These are phyloP conservation scores for Fusarium brevicatenulatum DNA, from an alignment of 2,329 filamentous ascomycete species.

Conservation along the genomic window DNA sequence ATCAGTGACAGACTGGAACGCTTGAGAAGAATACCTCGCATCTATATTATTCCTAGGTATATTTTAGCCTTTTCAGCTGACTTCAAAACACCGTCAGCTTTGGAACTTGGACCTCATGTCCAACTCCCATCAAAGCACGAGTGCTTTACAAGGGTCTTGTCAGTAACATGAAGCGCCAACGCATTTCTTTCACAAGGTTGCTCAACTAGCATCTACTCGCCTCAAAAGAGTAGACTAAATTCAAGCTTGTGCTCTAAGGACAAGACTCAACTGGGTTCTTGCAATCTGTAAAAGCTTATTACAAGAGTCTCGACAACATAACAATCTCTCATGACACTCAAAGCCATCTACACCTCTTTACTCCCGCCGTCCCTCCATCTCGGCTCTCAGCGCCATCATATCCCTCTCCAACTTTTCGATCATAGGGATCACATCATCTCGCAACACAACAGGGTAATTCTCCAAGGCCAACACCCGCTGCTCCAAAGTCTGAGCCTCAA, in stretches of 20 bases:
- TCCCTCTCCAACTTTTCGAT: too few species aligned
- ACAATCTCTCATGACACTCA: neutral
- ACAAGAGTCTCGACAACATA: neutral
- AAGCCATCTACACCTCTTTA: neutral
- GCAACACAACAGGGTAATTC: neutral
- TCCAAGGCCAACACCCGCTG: neutral
- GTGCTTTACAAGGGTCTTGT: neutral
- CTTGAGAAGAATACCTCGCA: rapidly evolving
- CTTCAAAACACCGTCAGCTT: neutral
- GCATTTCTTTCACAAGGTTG: rapidly evolving
- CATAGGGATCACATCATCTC: too few species aligned
- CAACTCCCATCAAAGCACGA: neutral
- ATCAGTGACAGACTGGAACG: neutral
- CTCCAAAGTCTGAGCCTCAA: neutral
- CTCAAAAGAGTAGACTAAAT: rapidly evolving
- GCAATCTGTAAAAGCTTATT: too few species aligned
- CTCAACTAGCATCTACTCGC: neutral
- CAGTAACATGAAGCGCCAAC: neutral
- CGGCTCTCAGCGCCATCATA: too few species aligned
- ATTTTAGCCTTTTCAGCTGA: rapidly evolving
- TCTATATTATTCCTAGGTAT: rapidly evolving
- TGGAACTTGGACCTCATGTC: rapidly evolving
- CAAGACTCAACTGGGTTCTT: neutral
- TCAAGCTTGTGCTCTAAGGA: rapidly evolving
- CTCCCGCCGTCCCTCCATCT: too few species aligned